Base-by-base conservation (phyloP, 495 filamentous ascomycete species). In the Penicillium daleae region DNA sequence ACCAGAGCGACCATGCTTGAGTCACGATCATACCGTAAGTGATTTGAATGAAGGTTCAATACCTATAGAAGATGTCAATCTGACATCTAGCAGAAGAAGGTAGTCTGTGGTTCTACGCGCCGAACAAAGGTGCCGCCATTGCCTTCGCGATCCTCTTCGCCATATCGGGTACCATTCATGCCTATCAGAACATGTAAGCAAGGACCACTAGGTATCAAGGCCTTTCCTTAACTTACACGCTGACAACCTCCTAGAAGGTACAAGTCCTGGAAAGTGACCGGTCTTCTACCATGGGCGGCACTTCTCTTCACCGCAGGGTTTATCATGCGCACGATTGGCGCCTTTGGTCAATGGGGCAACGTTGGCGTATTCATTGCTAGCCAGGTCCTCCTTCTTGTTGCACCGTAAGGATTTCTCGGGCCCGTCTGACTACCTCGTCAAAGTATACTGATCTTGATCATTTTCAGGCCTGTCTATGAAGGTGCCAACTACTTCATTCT, bases 401-500 rank as follows among this genome's bases (percentile, higher is more conserved):
- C 83, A 3, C 89, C 89, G 87, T 91, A 80, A 74, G 87, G 74
- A 15, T 22, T 10, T 52, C 19, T 21, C 15, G 15, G 29, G 6
- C 21, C 31, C 24, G 1, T 19, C 1, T 26, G 2, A n/a, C 9
- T 21, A 19, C 3, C 40, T 17, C 32, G 24, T 8, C n/a, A 7
- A 13, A 12, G 7, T 49, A 2, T 2, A 60, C 63, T 54, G 10
- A 67, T 35, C n/a, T 50, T 29, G 13, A 21, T 19, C 17, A n/a
- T 39, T 22, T 19, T 6, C n/a, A 90, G 88, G 6, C 90, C 90
- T 6, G 75, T 93, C 49, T 90, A 90, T 62, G 88, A 91, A 64
- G 84, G 87, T 0, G 82, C 86, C 29, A 91, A 95, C 71, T 95
- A 92, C 74, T 82, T 91, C 65, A 84, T 88, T 56, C 85, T 94